Base-by-base conservation (phyloP, 2,329 filamentous ascomycete species). In the Gremmenia infestans region DNA sequence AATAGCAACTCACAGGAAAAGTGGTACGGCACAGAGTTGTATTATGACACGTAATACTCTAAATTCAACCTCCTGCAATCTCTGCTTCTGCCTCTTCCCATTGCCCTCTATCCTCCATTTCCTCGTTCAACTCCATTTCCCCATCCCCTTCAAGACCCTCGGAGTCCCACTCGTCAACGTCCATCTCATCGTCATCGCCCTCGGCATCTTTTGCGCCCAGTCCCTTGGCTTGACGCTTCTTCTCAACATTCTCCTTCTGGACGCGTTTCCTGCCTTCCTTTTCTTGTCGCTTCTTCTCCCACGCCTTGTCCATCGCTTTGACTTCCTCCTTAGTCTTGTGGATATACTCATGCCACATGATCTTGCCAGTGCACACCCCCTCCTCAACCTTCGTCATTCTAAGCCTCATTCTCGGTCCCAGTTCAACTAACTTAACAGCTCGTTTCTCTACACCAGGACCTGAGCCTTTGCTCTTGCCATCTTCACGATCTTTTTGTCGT, bases 331-430 rank as follows among this genome's bases (percentile, higher is more conserved):
- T 84, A 6, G 83, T 85, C 79, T 99, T 99, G 70, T 87, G 83
- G 52, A 97, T 85, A 69, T 91, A 95, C 70, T 97, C 91, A 72
- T 99, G 94, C 94, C 94, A 99, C 88, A 99, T 89, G 55, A 96
- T 82, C 71, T 91, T 94, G 50, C 94, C 94, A 25, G 82, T 81
- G 67, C 91, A 97, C 6, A 97, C 74, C 1, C 93, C 94, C 65
- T 99, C 94, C 70, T 99, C 94, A 4, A 99, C 92, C 76, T 99
- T 99, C 54, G 91, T 92, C 73, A 99, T 78, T 35, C 93, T 85
- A 42, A 99, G 76, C 58, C 83, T 87, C 88, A 99, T 87, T 53
- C 94, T 84, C 1, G 94, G 94, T 0, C 94, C 94, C 0, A 99
- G 76, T 73, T 99, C 94, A 3, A 96, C 86, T 6, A 99, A 78